Base-by-base conservation (phyloP, 306 rosid genomes). In the Quercus robur region DNA sequence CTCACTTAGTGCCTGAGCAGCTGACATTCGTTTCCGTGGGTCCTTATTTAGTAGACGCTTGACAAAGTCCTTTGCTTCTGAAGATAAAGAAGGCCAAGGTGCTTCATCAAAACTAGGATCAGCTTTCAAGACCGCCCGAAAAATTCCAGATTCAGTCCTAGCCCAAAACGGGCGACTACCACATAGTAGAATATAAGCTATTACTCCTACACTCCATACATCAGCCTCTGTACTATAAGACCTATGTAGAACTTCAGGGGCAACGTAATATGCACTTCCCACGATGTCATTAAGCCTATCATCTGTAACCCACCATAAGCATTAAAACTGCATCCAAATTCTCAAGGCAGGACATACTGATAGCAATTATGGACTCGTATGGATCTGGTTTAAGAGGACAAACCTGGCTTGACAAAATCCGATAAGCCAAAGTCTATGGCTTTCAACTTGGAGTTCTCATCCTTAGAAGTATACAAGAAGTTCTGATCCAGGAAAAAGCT, bases 141-240 rank as follows among this genome's bases (percentile, higher is more conserved):
- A 96, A 74, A 96, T 96, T 67, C 98, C 99, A 6, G 99, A 96
- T 83, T 96, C 99, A 1, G 98, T 91, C 63, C 98, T 89, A 62
- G 99, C 97, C 99, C 99, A 96, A 90, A 95, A 96, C 15, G 99
- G 99, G 23, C 98, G 99, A 87, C 99, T 96, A 76, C 99, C 99
- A 63, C 99, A 96, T 85, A 96, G 82, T 56, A 96, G 93, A 86
- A 96, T 96, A 88, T 96, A 96, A 76, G 99, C 98, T 77, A 96
- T 93, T 59, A 96, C 99, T 9, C 99, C 99, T 80, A 96, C 78
- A 76, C 99, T 96, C 99, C 99, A 96, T 23, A 90, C 97, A 85
- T 96, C 99, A 51, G 99, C 99, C 86, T 96, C 99, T 61, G 97
- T 91, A 82, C 84, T 86, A 77, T 96, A 96, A 74, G 97, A 89